A percentile compares a stretch with the other conserved stretches of the same genome.
Evolutionary conservation across 2,329 filamentous ascomycete species (phyloP).

Genomic region (Trichoderma aggressivum): DNA sequence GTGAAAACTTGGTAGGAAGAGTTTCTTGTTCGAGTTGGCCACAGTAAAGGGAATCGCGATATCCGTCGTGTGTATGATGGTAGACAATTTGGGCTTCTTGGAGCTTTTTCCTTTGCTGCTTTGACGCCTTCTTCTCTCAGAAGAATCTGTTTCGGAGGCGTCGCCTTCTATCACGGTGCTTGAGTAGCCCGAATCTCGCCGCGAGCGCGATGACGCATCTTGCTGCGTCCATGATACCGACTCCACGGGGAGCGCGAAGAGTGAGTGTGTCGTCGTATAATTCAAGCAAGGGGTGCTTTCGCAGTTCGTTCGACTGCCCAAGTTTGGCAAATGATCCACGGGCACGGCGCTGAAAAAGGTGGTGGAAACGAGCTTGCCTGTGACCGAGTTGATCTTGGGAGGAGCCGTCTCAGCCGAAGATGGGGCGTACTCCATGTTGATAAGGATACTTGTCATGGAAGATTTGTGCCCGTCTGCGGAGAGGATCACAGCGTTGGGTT

Average conservation of each 20-base stretch:
- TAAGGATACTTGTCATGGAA: conserved; percentile 40
- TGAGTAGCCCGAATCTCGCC: conserved; percentile 54
- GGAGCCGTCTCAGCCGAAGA: conserved; percentile 40
- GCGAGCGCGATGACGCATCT: conserved; percentile 32
- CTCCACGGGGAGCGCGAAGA: conserved; percentile 38
- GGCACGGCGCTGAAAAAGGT: conserved; percentile 51
- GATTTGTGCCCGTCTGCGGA: conserved; percentile 46
- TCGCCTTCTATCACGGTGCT: conserved; percentile 39
- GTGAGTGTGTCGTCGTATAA: conserved; percentile 44
- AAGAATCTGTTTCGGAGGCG: conserved; percentile 35
- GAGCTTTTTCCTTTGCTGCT: conserved; percentile 24
- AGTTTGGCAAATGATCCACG: conserved; percentile 48
- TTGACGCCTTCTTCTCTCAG: conserved; percentile 21
- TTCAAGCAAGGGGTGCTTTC: conserved; percentile 41
- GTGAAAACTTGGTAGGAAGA: conserved; percentile 56
- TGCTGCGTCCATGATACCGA: conserved; percentile 42
- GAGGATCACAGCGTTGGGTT: conserved; percentile 49
- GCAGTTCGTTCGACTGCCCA: conserved; percentile 43
- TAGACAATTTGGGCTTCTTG: conserved; percentile 25
- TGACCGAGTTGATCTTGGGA: conserved; percentile 47
- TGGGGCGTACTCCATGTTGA: conserved; percentile 49
- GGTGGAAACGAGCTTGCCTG: conserved; percentile 49
- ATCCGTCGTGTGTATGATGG: conserved; percentile 39
- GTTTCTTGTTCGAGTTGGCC: conserved; percentile 45
- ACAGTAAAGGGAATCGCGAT: conserved; percentile 49